These are phyloP conservation scores for Isabelozyma pseudorhagii DNA, from an alignment of 805 yeast species.

Conservation along the genomic window DNA sequence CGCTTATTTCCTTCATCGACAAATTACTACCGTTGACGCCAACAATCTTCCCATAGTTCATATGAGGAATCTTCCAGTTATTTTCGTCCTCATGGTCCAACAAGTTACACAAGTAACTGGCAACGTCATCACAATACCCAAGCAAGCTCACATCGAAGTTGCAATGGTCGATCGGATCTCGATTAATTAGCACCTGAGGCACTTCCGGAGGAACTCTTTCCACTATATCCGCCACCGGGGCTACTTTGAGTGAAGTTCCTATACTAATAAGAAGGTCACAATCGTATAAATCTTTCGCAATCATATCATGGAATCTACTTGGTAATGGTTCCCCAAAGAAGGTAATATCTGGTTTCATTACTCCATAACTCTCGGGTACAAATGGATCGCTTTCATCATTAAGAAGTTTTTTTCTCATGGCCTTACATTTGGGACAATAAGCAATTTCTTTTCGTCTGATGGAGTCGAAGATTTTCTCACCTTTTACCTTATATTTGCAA, in stretches of 20 bases:
- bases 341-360: constrained; percentile 88
- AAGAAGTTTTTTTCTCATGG: constrained; percentile 14
- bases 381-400: constrained; percentile 18
- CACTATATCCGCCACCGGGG: constrained; percentile 43
- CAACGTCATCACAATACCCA: constrained; percentile 42
- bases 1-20: constrained; percentile 6
- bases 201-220: constrained; percentile 27
- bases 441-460: constrained; percentile 51
- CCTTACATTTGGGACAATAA: constrained; percentile 47
- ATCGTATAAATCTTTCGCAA: constrained; percentile 51
- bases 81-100: constrained; percentile 16
- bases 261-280: constrained; percentile 81
- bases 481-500: constrained; percentile 56
- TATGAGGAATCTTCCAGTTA: constrained; percentile 32
- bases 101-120: constrained; percentile 26
- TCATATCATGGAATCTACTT: constrained; percentile 26
- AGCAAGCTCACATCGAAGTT: constrained; percentile 37
- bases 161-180: constrained; percentile 32
- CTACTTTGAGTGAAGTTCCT: constrained; percentile 80
- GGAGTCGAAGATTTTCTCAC: constrained; percentile 45
- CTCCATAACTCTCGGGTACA: constrained; percentile 34
- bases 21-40: constrained; percentile 12
- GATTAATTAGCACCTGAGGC: constrained; percentile 39
- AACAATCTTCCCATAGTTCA: constrained; percentile 14
- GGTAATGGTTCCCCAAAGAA: constrained; percentile 75